Percentiles rank a stretch among this genome's conserved stretches.
Conservation (phyloP, 768 basidiomycete genomes). For the Mycena pura region DNA sequence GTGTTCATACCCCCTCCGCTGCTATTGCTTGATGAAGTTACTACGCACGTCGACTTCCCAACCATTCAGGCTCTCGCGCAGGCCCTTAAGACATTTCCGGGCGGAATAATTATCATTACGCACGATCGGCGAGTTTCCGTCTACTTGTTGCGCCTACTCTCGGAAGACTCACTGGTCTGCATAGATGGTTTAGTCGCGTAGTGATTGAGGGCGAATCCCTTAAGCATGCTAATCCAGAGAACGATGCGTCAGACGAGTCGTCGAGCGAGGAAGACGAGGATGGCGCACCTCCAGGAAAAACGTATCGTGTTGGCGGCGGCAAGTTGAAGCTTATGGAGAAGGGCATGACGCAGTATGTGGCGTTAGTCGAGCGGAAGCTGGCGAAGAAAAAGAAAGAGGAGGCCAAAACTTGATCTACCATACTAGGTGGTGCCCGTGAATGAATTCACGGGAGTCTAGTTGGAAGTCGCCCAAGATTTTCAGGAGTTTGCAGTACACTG, state of each 20-base stretch:
- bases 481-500: too few relatives aligned
- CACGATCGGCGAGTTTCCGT: constrained; percentile 59
- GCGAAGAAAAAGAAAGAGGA: constrained; percentile 25
- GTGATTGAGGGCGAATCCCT: constrained; percentile 34
- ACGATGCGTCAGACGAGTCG: constrained; percentile 28
- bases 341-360: constrained; percentile 33
- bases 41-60: constrained; percentile 71
- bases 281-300: constrained; percentile 19
- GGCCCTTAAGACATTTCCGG: constrained; percentile 56
- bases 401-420: constrained; percentile 7
- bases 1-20: constrained; percentile 62
- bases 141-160: constrained; percentile 1
- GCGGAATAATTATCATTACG: constrained; percentile 67
- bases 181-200: constrained; percentile 32
- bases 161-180: neutral
- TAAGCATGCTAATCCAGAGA: constrained; percentile 31
- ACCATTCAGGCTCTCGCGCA: constrained; percentile 63
- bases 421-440: too few relatives aligned
- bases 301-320: constrained; percentile 31
- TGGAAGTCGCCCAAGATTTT: too few relatives aligned
- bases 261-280: constrained; percentile 23
- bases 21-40: constrained; percentile 65
- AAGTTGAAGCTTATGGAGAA: constrained; percentile 32
- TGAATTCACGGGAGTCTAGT: too few relatives aligned
- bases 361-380: constrained; percentile 30